phyloP scores from a whole-genome alignment of 202 grass and related monocot species.

The Schoenoplectus tabernaemontani region DNA sequence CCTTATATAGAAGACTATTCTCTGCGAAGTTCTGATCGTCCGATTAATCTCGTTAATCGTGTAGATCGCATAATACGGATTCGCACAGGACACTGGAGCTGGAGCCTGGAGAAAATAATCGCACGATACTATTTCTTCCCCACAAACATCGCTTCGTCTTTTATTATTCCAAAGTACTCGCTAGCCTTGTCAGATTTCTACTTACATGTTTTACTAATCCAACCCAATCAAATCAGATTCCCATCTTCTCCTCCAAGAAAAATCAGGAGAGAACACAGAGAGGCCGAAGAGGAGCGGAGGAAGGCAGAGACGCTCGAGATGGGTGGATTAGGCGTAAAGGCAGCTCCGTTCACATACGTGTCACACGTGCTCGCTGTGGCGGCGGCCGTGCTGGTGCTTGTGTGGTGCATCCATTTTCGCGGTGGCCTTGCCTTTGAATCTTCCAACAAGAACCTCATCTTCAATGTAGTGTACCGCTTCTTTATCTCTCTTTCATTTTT shows the following conservation, averaged over 20 bases:
- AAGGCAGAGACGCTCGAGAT: slow-evolving; percentile 15
- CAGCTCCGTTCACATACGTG: slow-evolving; percentile 60
- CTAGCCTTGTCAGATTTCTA: background rate
- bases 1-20: background rate
- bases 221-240: background rate
- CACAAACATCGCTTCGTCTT: background rate
- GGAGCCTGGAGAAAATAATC: background rate
- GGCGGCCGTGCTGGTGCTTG: slow-evolving; percentile 65
- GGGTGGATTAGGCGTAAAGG: slow-evolving; percentile 38
- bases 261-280: background rate
- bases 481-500: background rate
- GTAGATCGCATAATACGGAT: background rate
- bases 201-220: background rate
- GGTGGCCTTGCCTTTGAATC: slow-evolving; percentile 73
- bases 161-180: background rate
- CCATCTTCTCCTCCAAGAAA: background rate
- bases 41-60: background rate
- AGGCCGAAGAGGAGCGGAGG: background rate
- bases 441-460: slow-evolving; percentile 89
- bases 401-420: slow-evolving; percentile 82
- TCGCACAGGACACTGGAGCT: background rate
- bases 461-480: slow-evolving; percentile 43
- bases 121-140: background rate
- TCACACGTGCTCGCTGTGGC: slow-evolving; percentile 52
- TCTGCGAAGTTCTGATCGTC: background rate